phyloP scores from a whole-genome alignment of 2,329 filamentous ascomycete species.

The Teratosphaeria epicoccoides region DNA sequence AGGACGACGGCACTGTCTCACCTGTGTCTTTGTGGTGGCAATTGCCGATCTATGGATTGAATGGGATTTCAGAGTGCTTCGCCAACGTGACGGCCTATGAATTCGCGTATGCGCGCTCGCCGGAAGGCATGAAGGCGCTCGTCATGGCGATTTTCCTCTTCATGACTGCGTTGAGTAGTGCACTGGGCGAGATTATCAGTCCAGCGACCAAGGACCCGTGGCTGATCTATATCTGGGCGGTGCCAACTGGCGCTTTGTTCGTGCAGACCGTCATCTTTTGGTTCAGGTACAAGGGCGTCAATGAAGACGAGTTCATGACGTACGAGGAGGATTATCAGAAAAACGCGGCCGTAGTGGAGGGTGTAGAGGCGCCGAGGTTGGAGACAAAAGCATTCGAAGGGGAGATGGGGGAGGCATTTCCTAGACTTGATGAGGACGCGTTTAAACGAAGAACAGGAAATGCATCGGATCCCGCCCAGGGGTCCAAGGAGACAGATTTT shows the following conservation, averaged over 20 bases:
- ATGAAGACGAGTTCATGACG: constrained; percentile 38
- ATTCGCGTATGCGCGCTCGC: constrained; percentile 34
- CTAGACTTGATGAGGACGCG: too few species aligned
- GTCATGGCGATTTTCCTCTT: constrained; percentile 35
- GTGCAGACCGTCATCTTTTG: constrained; percentile 41
- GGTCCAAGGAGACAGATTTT: too few species aligned
- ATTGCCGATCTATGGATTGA: constrained; percentile 14
- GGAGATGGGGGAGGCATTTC: too few species aligned
- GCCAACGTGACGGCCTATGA: constrained; percentile 34
- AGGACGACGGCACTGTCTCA: constrained; percentile 23
- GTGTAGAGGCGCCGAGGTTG: background rate
- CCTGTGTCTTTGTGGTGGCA: constrained; percentile 30
- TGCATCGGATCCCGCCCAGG: too few species aligned
- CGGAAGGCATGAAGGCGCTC: constrained; percentile 33
- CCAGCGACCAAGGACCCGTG: constrained; percentile 35
- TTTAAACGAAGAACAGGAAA: too few species aligned
- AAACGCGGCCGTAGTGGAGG: background rate
- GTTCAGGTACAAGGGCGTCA: constrained; percentile 36
- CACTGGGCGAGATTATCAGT: constrained; percentile 26
- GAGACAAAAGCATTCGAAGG: background rate
- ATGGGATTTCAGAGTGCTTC: constrained; percentile 1
- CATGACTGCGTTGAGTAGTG: constrained; percentile 30
- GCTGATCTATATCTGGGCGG: constrained; percentile 40
- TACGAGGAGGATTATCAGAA: constrained; percentile 2
- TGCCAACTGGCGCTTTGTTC: constrained; percentile 39